A percentile compares a stretch with the other conserved stretches of the same genome.
Evolutionary conservation across 2,329 filamentous ascomycete species (phyloP).

Genomic region (Falciphora oryzae): DNA sequence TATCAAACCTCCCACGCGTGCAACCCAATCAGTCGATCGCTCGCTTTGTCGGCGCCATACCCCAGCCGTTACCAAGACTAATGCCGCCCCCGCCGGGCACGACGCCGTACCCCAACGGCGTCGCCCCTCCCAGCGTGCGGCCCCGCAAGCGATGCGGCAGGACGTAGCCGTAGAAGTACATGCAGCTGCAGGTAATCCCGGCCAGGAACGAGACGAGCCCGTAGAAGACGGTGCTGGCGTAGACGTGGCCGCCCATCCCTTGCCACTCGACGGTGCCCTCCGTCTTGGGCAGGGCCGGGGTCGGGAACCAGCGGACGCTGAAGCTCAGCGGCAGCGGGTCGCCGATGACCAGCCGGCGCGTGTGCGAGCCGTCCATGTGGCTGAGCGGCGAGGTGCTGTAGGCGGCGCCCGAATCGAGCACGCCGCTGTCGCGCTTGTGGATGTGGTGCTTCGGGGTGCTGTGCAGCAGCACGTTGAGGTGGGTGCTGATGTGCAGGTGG

Average conservation of each 20-base stretch:
- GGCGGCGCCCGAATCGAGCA: slow-evolving; percentile 79
- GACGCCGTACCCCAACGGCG: slow-evolving; percentile 51
- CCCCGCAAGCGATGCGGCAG: slow-evolving; percentile 48
- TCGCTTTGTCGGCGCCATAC: slow-evolving; percentile 45
- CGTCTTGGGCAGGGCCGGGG: slow-evolving; percentile 61
- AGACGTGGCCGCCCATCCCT: slow-evolving; percentile 58
- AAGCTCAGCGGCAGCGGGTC: slow-evolving; percentile 76
- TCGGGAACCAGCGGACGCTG: slow-evolving; percentile 82
- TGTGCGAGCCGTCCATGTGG: slow-evolving; percentile 41
- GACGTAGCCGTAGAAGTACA: slow-evolving; percentile 57
- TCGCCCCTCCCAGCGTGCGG: slow-evolving; percentile 48
- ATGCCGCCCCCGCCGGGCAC: slow-evolving; percentile 37
- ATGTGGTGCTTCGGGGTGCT: slow-evolving; percentile 56
- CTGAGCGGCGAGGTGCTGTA: slow-evolving; percentile 75
- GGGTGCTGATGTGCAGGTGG: slow-evolving; percentile 85
- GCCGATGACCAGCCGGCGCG: slow-evolving; percentile 73
- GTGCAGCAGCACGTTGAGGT: slow-evolving; percentile 85
- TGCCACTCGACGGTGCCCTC: slow-evolving; percentile 61
- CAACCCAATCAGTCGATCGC: slow-evolving; percentile 33
- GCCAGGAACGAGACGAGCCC: slow-evolving; percentile 53
- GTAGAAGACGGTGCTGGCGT: slow-evolving; percentile 59
- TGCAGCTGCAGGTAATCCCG: slow-evolving; percentile 46
- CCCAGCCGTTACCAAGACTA: slow-evolving; percentile 46
- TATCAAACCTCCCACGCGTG: neutral
- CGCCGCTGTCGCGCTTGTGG: slow-evolving; percentile 60